phyloP scores from a whole-genome alignment of 2,329 filamentous ascomycete species.

The Ophiostoma sp. region DNA sequence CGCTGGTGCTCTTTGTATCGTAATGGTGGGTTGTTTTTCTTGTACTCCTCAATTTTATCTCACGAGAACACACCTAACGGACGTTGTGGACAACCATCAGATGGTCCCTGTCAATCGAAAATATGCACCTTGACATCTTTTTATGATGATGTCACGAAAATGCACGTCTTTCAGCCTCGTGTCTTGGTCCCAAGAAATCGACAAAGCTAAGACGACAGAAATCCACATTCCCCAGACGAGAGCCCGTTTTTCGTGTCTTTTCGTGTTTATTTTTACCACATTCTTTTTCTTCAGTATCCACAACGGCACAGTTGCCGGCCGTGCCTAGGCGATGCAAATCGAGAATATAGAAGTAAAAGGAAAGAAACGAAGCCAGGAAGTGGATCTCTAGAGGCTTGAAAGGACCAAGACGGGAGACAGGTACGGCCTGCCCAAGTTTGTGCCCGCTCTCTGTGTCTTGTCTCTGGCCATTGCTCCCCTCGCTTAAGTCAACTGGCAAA shows the following conservation, averaged over 20 bases:
- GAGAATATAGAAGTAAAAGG: too few relatives aligned
- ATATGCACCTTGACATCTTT: background rate
- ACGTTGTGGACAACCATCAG: too few relatives aligned
- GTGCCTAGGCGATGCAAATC: background rate
- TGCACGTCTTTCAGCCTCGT: background rate
- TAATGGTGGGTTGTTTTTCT: background rate
- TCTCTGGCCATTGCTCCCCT: background rate
- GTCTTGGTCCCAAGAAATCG: background rate
- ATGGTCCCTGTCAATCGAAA: too few relatives aligned
- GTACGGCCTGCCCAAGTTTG: background rate
- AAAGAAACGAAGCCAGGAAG: background rate
- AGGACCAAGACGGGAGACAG: background rate
- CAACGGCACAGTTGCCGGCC: slow-evolving; percentile 20
- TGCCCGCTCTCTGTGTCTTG: background rate
- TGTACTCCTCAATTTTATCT: too few relatives aligned
- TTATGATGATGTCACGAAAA: background rate
- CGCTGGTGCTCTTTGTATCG: too few relatives aligned
- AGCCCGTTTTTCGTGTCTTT: background rate
- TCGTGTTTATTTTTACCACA: background rate
- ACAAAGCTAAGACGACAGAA: background rate
- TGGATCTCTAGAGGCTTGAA: background rate
- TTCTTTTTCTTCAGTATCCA: background rate
- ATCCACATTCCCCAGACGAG: background rate
- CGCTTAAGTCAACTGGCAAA: background rate
- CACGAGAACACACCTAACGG: too few relatives aligned